Percentiles rank a stretch among this genome's conserved stretches.
Evolutionary conservation across 192 early-diverging fungal genomes (phyloP).

Genomic region (Diversispora eburnea): DNA sequence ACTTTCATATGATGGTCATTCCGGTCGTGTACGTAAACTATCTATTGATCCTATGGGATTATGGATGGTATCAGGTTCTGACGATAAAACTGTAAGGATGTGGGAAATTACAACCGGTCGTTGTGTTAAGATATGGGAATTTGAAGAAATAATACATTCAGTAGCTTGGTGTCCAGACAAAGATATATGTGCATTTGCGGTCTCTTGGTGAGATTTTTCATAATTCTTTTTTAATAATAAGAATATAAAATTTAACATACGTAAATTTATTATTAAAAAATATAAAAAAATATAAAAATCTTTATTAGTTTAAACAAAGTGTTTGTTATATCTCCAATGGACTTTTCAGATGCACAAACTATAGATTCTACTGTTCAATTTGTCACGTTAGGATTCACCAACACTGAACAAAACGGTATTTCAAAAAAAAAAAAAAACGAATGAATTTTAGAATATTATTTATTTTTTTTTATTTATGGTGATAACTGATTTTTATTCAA

Average conservation of each 20-base stretch:
- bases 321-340: constrained; percentile 37
- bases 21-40: constrained; percentile 71
- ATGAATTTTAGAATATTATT: constrained; percentile 16
- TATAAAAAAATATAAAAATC: neutral
- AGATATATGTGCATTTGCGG: constrained; percentile 72
- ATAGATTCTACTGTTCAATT: constrained; percentile 41
- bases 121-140: constrained; percentile 71
- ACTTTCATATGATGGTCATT: constrained; percentile 80
- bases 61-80: constrained; percentile 84
- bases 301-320: constrained; percentile 41
- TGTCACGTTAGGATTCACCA: constrained; percentile 45
- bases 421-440: too few species aligned
- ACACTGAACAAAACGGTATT: constrained; percentile 15
- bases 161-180: constrained; percentile 91
- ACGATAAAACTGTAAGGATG: constrained; percentile 82
- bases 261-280: neutral
- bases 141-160: constrained; percentile 64
- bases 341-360: constrained; percentile 45
- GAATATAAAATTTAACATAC: neutral
- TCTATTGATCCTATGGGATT: constrained; percentile 92
- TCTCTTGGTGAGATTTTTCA: constrained; percentile 45
- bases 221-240: neutral
- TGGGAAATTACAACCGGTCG: constrained; percentile 93
- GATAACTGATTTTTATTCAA: constrained; percentile 6
- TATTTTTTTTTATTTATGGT: constrained; percentile 29